Evolutionary conservation across 345 rosid species (phyloP).

Genomic region (Punica granatum): DNA sequence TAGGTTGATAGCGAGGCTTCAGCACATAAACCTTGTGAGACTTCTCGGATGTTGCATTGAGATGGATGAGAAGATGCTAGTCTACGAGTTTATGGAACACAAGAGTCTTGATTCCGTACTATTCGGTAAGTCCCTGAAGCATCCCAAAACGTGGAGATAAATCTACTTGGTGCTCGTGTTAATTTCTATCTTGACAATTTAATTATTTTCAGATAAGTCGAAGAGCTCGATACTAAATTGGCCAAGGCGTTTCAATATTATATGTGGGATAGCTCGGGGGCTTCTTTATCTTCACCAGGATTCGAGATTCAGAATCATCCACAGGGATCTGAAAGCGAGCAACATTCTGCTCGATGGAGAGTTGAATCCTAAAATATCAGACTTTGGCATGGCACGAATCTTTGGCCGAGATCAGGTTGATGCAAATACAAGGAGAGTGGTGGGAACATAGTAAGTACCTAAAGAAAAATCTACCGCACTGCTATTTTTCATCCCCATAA

Average conservation of each 20-base stretch:
- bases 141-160: neutral
- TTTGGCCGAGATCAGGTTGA: slow-evolving; percentile 67
- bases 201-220: slow-evolving; percentile 29
- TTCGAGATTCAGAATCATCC: slow-evolving; percentile 72
- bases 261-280: slow-evolving; percentile 68
- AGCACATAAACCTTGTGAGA: slow-evolving; percentile 72
- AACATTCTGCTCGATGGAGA: slow-evolving; percentile 59
- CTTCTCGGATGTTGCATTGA: slow-evolving; percentile 64
- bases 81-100: slow-evolving; percentile 82
- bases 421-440: slow-evolving; percentile 48
- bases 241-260: slow-evolving; percentile 54
- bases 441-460: slow-evolving; percentile 72
- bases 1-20: slow-evolving; percentile 67
- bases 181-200: neutral
- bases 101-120: slow-evolving; percentile 62
- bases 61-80: slow-evolving; percentile 60
- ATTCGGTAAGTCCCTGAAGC: slow-evolving; percentile 39
- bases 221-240: slow-evolving; percentile 41
- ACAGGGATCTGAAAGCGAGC: slow-evolving; percentile 78
- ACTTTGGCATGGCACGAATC: slow-evolving; percentile 86
- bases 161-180: neutral
- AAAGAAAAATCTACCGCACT: neutral
- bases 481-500: neutral
- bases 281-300: slow-evolving; percentile 76
- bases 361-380: slow-evolving; percentile 67